Base-by-base conservation (phyloP, 352 stramenopile species). In the Aphanomyces invadans region DNA sequence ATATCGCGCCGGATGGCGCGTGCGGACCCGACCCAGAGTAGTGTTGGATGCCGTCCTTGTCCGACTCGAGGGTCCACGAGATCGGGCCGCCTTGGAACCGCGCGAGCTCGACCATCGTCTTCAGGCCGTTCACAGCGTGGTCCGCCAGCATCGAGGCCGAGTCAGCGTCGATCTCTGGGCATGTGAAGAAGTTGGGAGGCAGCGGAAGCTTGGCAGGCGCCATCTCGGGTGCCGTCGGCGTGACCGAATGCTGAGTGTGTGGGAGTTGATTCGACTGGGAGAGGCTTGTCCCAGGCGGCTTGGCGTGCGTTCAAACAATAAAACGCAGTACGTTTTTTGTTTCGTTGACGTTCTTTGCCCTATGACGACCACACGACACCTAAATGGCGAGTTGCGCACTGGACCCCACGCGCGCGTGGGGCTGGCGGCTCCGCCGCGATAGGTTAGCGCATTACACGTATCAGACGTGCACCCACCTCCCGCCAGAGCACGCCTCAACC, bases 121-220 rank as follows among this genome's bases (percentile, higher is more conserved):
- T 2, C 19, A 57, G 49, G 12, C 49, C 49, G 23, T 57, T 57
- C 17, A 21, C 29, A 17, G 49, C 49, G 29, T 57, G 49, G 25
- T 57, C 19, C 0, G 29, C 29, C 19, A 57, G 49, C 49, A 28
- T 57, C 23, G 49, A n/a, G 7, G 49, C 29, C 19, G 25, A 17
- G 49, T 86, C 88, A 15, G 9, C 25, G 71, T 76, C 90, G 21
- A 92, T 70, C 42, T 73, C 59, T 28, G 83, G 81, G 33, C 76
- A 72, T 10, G 74, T 67, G 70, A 92, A 92, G 57, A 81, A 92
- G 63, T 87, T 77, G 49, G 86, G 76, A 0, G 81, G 73, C 12
- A 92, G 63, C 23, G 83, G 83, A 52, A 92, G 49, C 23, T 65
- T 65, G 36, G 10, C 15, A 1, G 49, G 49, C 59, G 33, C 33